A percentile compares a stretch with the other conserved stretches of the same genome.
These are phyloP conservation scores for Boletus rubropictus DNA, from an alignment of 768 basidiomycete species.

Conservation along the genomic window DNA sequence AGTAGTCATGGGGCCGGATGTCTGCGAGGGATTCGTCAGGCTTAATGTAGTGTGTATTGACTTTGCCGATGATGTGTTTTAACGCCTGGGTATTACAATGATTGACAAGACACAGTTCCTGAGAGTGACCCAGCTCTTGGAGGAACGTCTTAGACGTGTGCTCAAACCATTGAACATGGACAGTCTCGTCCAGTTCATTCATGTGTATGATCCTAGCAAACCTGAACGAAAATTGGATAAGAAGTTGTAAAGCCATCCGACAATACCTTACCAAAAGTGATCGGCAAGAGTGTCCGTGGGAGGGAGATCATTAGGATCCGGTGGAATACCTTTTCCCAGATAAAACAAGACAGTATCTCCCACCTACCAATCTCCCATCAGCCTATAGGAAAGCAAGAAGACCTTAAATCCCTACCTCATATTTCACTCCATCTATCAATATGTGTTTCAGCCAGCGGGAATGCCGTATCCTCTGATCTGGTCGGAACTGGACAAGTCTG, in stretches of 20 bases:
- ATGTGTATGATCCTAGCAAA: conserved; percentile 62
- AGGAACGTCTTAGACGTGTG: conserved; percentile 62
- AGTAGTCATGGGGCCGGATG: conserved; percentile 40
- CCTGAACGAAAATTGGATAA: conserved; percentile 35
- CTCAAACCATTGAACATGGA: conserved; percentile 72
- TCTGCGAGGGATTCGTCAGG: conserved; percentile 23
- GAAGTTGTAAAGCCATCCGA: background rate
- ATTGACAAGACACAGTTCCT: conserved; percentile 60
- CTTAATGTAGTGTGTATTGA: conserved; percentile 36
- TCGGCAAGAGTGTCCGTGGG: conserved; percentile 40
- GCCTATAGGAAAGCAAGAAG: background rate
- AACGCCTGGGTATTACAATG: conserved; percentile 44
- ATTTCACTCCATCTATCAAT: conserved; percentile 39
- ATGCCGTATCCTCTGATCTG: conserved; percentile 32
- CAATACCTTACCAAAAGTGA: conserved; percentile 54
- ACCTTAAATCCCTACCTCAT: conserved; percentile 32
- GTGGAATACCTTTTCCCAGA: conserved; percentile 33
- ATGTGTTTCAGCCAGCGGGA: conserved; percentile 37
- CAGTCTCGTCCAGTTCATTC: conserved; percentile 34
- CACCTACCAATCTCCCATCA: conserved; percentile 35
- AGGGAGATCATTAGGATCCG: conserved; percentile 33
- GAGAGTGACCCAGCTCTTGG: conserved; percentile 52
- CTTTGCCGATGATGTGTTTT: conserved; percentile 42
- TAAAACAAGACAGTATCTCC: conserved; percentile 60
- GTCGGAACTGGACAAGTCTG: conserved; percentile 15